Base-by-base conservation (phyloP, 2,329 filamentous ascomycete species). In the Microcyclosporella mali region DNA sequence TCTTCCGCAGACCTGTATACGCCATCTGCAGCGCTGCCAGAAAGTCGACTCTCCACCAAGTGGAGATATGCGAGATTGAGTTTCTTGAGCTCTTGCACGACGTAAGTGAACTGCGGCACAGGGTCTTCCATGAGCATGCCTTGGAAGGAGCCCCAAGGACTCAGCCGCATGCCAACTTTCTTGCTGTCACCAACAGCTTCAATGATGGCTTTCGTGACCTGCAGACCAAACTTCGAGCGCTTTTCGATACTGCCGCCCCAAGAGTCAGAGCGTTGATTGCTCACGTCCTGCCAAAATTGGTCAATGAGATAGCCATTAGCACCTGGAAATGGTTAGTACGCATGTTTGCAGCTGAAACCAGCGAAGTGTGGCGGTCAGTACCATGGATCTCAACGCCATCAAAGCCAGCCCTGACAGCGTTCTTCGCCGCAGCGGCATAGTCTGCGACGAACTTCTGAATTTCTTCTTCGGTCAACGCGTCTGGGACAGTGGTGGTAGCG, bases 101-200 rank as follows among this genome's bases (percentile, higher is more conserved):
- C 57, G 52, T 84, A 67, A 0, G 64, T 64, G 54, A 83, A 85
- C 45, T 85, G 79, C 0, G 78, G 38, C 6, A 76, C 53, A 0
- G 79, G 79, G 33, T 85, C 69, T 0, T 57, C 47, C 77, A 84
- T 82, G 28, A 66, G 65, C 79, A 84, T 80, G 12, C 71, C 73
- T 44, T 83, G 77, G 62, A 78, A 83, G 0, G 63, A 61, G 34
- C 71, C 74, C 62, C 71, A 83, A 0, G 81, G 81, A 1, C 70
- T 77, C 2, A 84, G 62, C 1, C 80, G 73, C 14, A 84, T 71
- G 0, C 71, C 76, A n/a, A 58, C 53, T 34, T 50, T 50, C 1
- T 73, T 67, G 2, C 67, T 66, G 1, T 78, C 70, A 0, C 71
- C 79, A 14, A 74, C 60, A 0, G 73, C 70, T 0, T 63, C 61